Evolutionary conservation across 1,139 yeast genomes (phyloP), one percentile per base, ranked within the genome.

Genomic region (Tardiomyces depauwii): DNA sequence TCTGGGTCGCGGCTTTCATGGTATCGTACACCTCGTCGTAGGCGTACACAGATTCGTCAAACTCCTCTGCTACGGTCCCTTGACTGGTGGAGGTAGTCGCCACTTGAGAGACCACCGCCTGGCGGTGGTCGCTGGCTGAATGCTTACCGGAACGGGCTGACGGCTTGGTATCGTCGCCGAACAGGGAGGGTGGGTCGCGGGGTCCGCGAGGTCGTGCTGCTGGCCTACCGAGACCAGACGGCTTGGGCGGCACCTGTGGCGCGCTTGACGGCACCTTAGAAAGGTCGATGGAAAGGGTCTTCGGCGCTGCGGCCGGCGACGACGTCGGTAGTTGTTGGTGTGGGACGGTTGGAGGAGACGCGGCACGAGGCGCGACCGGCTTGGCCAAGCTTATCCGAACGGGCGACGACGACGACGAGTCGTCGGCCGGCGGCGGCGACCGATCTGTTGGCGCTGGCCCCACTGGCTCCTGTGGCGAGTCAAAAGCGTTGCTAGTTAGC

Each of bases 1-100:
- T 44, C 38, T 18, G 41, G 46, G 18, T 46, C 45, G 59, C 66
- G 2, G 54, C 50, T 48, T 66, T 64, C 61, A 66, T 64, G 14
- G 55, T 50, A 44, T 66, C 70, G 47, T 65, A 66, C 2, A 65
- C 67, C 42, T 63, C 70, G 46, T 66, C 71, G 45, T 65, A 66
- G 28, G 59, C 67, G 44, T 58, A 66, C 9, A 60, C 50, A 2
- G 58, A 49, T 11, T 57, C 46, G 40, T 52, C 58, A 10, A 16
- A 16, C 21, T 36, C 39, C 19, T n/a, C 39, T 9, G 39, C 18
- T 18, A 10, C 39, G 13, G 3, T 10, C 16, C 16, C 16, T 14
- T 30, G 36, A 30, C 36, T 30, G 16, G 36, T 5, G 16, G 36
- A 30, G 10, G 16, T 5, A 21, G 4, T 11, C 5, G 36, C 36